Percentiles rank a stretch among this genome's conserved stretches.
These are phyloP conservation scores for Graphium sp. DNA, from an alignment of 2,329 filamentous ascomycete species.

Conservation along the genomic window DNA sequence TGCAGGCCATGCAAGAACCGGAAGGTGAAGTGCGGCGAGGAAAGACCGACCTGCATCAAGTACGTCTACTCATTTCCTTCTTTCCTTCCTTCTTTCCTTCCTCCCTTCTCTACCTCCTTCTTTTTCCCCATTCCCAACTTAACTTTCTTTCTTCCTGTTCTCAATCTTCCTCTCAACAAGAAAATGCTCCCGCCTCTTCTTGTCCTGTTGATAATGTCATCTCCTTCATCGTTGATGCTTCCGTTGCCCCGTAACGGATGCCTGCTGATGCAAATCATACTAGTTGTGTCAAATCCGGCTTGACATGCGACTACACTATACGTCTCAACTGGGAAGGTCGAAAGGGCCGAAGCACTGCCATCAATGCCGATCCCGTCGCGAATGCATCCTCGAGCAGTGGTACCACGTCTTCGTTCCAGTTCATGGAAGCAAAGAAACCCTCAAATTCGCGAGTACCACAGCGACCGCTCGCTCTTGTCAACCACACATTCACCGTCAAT, in stretches of 20 bases:
- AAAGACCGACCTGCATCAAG: constrained; percentile 56
- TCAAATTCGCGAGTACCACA: too few species aligned
- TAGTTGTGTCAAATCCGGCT: constrained; percentile 51
- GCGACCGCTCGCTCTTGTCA: constrained; percentile 17
- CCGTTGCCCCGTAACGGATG: background rate
- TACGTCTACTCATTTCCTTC: constrained; percentile 10
- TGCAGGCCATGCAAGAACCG: constrained; percentile 64
- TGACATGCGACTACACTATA: constrained; percentile 67
- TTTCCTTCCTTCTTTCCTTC: constrained; percentile 1
- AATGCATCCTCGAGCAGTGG: too few species aligned
- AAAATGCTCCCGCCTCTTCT: background rate
- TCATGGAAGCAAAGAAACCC: too few species aligned
- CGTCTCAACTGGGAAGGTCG: constrained; percentile 68
- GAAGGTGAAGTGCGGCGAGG: constrained; percentile 62
- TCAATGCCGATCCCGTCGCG: too few species aligned
- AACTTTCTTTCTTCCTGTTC: background rate
- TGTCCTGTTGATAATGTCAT: background rate
- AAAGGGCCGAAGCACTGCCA: too few species aligned
- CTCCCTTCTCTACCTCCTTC: constrained; percentile 2
- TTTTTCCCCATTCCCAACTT: background rate
- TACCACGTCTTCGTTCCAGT: too few species aligned
- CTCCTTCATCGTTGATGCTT: background rate
- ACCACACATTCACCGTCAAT: constrained; percentile 9
- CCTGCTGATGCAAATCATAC: constrained; percentile 1
- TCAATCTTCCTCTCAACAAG: too few species aligned